Percentiles rank a stretch among this genome's conserved stretches.
Evolutionary conservation across 2,329 filamentous ascomycete species (phyloP).

Genomic region (Aspergillus felis): DNA sequence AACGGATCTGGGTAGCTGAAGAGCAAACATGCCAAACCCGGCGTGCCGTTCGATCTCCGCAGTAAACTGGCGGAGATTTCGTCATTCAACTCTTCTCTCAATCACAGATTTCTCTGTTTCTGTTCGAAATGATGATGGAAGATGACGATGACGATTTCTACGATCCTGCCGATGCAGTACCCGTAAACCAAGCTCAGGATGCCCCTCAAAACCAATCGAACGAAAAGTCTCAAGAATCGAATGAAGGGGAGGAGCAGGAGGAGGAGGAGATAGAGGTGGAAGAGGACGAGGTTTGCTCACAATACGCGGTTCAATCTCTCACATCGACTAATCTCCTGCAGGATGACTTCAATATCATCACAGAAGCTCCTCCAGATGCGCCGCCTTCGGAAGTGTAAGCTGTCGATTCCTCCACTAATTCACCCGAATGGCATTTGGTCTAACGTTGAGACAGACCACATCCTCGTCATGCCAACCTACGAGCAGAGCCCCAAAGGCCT

Average conservation of each 20-base stretch:
- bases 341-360: slow-evolving; percentile 50
- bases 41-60: slow-evolving; percentile 11
- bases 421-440: slow-evolving; percentile 3
- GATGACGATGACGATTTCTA: slow-evolving; percentile 48
- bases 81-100: slow-evolving; percentile 5
- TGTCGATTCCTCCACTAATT: slow-evolving; percentile 4
- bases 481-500: slow-evolving; percentile 33
- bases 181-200: slow-evolving; percentile 26
- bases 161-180: slow-evolving; percentile 38
- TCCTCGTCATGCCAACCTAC: slow-evolving; percentile 35
- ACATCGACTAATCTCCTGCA: slow-evolving; percentile 19
- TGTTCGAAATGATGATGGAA: slow-evolving; percentile 33
- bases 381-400: slow-evolving; percentile 36
- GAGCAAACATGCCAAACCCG: slow-evolving; percentile 23
- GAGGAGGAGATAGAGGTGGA: slow-evolving; percentile 40
- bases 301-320: not conserved
- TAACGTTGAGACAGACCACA: slow-evolving; percentile 31
- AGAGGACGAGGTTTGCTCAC: slow-evolving; percentile 28
- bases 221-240: slow-evolving; percentile 30
- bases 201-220: slow-evolving; percentile 24
- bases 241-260: slow-evolving; percentile 35
- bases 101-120: slow-evolving; percentile 5
- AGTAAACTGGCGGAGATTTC: slow-evolving; percentile 12
- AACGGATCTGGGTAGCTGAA: not conserved
- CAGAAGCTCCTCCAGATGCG: slow-evolving; percentile 43